phyloP scores from a whole-genome alignment of 2,329 filamentous ascomycete species.

The Chaetomiaceae sp. region DNA sequence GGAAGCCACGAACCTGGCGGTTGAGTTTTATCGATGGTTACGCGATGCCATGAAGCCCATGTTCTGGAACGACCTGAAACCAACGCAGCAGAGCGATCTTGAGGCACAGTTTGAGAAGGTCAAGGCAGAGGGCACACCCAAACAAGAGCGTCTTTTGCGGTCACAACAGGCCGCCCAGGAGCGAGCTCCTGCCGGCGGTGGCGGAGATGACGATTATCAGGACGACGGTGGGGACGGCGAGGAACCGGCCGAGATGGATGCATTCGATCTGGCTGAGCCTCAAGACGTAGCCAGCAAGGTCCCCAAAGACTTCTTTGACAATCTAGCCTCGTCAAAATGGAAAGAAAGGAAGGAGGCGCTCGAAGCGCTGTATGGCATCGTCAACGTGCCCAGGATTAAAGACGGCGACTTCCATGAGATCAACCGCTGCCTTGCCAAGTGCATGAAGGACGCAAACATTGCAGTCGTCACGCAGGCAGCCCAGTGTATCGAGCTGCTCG shows the following conservation, averaged over 20 bases:
- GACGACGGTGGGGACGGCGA: constrained; percentile 56
- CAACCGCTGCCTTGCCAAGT: constrained; percentile 79
- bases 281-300: constrained; percentile 82
- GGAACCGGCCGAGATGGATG: constrained; percentile 70
- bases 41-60: constrained; percentile 97
- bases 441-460: constrained; percentile 98
- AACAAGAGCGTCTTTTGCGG: constrained; percentile 82
- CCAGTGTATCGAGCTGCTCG: constrained; percentile 84
- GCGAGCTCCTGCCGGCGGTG: constrained; percentile 58
- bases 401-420: constrained; percentile 86
- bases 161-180: constrained; percentile 84
- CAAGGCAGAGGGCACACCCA: constrained; percentile 79
- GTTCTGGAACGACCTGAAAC: constrained; percentile 94
- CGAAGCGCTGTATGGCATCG: constrained; percentile 68
- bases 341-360: constrained; percentile 95
- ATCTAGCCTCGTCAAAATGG: constrained; percentile 89
- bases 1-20: constrained; percentile 83
- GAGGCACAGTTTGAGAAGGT: constrained; percentile 93
- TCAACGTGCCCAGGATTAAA: constrained; percentile 88
- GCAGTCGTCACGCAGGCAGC: constrained; percentile 90
- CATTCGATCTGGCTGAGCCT: constrained; percentile 76
- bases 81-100: constrained; percentile 89
- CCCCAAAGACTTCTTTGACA: constrained; percentile 76
- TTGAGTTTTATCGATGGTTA: constrained; percentile 95
- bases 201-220: constrained; percentile 54